phyloP scores from a whole-genome alignment of 1,139 yeast species.

The Debaryomycetaceae sp. region DNA sequence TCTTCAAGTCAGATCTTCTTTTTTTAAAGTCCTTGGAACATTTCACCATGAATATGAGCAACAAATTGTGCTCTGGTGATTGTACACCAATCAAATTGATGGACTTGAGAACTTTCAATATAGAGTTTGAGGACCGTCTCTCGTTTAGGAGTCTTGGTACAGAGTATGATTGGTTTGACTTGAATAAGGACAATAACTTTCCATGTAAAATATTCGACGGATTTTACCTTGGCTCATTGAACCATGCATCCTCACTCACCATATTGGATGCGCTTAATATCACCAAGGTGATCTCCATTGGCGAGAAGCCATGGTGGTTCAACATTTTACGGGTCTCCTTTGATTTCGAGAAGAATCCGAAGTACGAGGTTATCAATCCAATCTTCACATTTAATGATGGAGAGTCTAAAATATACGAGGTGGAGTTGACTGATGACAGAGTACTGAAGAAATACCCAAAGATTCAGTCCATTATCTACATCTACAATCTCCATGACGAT shows the following conservation, averaged over 20 bases:
- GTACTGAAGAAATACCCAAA: slow-evolving; percentile 15
- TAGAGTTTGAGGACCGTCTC: neutral
- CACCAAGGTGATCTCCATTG: slow-evolving; percentile 30
- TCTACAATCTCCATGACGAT: slow-evolving; percentile 38
- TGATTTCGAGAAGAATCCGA: slow-evolving; percentile 15
- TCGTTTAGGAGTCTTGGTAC: neutral
- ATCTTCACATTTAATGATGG: slow-evolving; percentile 24
- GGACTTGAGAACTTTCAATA: neutral
- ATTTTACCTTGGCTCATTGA: slow-evolving; percentile 33
- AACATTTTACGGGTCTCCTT: slow-evolving; percentile 15
- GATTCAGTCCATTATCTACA: slow-evolving; percentile 26
- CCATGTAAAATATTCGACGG: slow-evolving; percentile 31
- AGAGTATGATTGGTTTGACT: slow-evolving; percentile 34
- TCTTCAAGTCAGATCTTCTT: slow-evolving; percentile 28
- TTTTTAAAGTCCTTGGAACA: slow-evolving; percentile 31
- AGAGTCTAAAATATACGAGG: slow-evolving; percentile 26
- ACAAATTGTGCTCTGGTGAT: neutral
- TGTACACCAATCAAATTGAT: neutral
- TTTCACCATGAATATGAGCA: slow-evolving; percentile 13
- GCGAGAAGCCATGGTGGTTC: slow-evolving; percentile 38
- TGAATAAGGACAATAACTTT: slow-evolving; percentile 32
- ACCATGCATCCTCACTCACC: slow-evolving; percentile 34
- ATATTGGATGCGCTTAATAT: slow-evolving; percentile 23
- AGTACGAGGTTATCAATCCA: slow-evolving; percentile 16
- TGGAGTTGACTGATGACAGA: slow-evolving; percentile 11